phyloP scores from a whole-genome alignment of 495 filamentous ascomycete species.

The Trichoderma gamsii region DNA sequence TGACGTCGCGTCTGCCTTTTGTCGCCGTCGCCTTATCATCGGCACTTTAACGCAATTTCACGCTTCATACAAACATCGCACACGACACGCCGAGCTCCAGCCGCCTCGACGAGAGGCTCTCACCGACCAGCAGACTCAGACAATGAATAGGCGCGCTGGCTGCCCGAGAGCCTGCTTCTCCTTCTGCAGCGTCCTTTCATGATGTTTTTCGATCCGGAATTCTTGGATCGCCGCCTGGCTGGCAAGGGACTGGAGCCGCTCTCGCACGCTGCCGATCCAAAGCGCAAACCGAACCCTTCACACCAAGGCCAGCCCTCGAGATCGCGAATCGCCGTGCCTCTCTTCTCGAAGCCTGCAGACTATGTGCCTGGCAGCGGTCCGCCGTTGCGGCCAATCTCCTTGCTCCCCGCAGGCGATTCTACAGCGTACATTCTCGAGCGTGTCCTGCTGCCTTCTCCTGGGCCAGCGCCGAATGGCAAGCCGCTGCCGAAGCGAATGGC shows the following conservation, averaged over 20 bases:
- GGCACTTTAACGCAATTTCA: not conserved
- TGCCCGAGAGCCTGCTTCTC: not conserved
- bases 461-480: conserved; percentile 22
- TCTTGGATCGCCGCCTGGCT: conserved; percentile 1
- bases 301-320: not conserved
- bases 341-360: conserved; percentile 7
- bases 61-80: not conserved
- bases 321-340: conserved; percentile 26
- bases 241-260: not conserved
- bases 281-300: not conserved
- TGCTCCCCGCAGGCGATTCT: conserved; percentile 34
- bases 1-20: conserved; percentile 3
- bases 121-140: not conserved
- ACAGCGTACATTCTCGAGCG: conserved; percentile 44
- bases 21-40: not conserved
- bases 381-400: conserved; percentile 29
- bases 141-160: conserved; percentile 1
- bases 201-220: conserved; percentile 5
- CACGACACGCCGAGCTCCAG: not conserved
- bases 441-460: conserved; percentile 30
- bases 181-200: not conserved
- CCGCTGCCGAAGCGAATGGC: conserved; percentile 29
- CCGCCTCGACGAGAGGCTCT: not conserved
- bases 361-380: conserved; percentile 38
- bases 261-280: not conserved